These are phyloP conservation scores for Hirsutella rhossiliensis DNA, from an alignment of 2,329 filamentous ascomycete genomes.

Conservation along the genomic window DNA sequence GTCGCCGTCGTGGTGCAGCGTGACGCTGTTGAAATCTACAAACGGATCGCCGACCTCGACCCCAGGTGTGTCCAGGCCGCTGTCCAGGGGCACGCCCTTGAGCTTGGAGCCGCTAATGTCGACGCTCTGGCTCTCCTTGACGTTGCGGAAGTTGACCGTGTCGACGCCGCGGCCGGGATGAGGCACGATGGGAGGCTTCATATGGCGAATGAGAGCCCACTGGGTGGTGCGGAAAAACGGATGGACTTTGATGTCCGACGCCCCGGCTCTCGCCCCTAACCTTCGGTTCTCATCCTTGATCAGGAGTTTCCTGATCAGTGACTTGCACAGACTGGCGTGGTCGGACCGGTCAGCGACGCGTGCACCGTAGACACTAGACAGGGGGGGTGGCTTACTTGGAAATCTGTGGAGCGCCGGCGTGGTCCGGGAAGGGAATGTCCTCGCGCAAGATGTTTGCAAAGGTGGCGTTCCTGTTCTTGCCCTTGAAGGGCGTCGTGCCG, in stretches of 20 bases:
- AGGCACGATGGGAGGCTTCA: constrained; percentile 95
- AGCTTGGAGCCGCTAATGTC: constrained; percentile 59
- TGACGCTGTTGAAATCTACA: constrained; percentile 97
- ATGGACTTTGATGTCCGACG: constrained; percentile 91
- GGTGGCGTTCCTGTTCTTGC: constrained; percentile 95
- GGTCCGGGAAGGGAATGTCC: constrained; percentile 91
- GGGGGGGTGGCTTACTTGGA: constrained; percentile 59
- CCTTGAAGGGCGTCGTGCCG: constrained; percentile 97
- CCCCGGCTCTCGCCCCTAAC: constrained; percentile 84
- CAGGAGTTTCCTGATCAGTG: constrained; percentile 84
- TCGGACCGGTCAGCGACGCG: background rate
- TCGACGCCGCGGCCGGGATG: constrained; percentile 83
- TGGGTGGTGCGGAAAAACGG: constrained; percentile 94
- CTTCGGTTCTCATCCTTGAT: constrained; percentile 97
- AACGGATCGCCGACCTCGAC: constrained; percentile 81
- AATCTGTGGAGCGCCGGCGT: constrained; percentile 69
- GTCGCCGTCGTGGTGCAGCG: constrained; percentile 90
- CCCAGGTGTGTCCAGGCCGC: constrained; percentile 72
- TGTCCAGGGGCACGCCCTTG: constrained; percentile 79
- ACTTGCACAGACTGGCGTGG: constrained; percentile 72
- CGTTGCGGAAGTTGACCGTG: constrained; percentile 93
- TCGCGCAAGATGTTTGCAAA: constrained; percentile 96
- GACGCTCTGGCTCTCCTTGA: constrained; percentile 93
- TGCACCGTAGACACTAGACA: background rate
- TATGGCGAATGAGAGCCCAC: constrained; percentile 93